Conservation (phyloP, 2,329 filamentous ascomycete genomes). For the Hypocrella siamensis region DNA sequence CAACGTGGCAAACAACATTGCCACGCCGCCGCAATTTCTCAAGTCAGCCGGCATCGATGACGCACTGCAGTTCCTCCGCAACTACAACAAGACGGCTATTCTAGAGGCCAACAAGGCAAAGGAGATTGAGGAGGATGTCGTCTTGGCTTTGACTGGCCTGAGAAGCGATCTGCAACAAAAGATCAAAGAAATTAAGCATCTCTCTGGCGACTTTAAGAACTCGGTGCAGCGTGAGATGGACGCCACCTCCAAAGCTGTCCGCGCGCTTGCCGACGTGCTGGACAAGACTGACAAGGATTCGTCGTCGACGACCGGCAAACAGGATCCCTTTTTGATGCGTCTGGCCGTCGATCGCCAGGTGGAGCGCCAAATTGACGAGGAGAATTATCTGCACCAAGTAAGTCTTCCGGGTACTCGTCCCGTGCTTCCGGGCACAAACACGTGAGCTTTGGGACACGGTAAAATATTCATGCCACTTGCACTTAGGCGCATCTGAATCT, state of each 20-base stretch:
- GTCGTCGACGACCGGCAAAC: conserved; percentile 59
- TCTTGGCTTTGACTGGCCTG: conserved; percentile 70
- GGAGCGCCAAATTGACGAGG: conserved; percentile 85
- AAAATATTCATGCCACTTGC: not conserved
- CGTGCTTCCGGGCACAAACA: too few relatives aligned
- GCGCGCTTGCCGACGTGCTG: conserved; percentile 65
- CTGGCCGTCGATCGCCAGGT: conserved; percentile 79
- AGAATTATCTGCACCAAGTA: conserved; percentile 90
- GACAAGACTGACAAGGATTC: conserved; percentile 68
- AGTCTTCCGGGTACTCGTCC: conserved; percentile 10
- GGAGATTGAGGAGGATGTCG: conserved; percentile 84
- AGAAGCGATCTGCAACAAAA: conserved; percentile 84
- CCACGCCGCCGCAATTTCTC: conserved; percentile 61
- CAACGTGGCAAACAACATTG: conserved; percentile 69
- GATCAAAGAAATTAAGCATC: conserved; percentile 93
- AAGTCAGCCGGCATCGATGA: conserved; percentile 74
- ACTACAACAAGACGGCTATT: conserved; percentile 69
- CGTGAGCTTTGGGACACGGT: too few relatives aligned
- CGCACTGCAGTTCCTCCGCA: conserved; percentile 63
- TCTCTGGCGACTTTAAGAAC: conserved; percentile 94
- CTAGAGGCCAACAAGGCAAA: conserved; percentile 73
- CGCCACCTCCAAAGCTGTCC: conserved; percentile 61
- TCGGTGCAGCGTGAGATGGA: conserved; percentile 93
- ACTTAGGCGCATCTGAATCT: conserved; percentile 78
- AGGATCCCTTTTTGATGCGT: conserved; percentile 80